Base-by-base conservation (phyloP, 352 stramenopile genomes). In the Globisporangium iwayamae region DNA sequence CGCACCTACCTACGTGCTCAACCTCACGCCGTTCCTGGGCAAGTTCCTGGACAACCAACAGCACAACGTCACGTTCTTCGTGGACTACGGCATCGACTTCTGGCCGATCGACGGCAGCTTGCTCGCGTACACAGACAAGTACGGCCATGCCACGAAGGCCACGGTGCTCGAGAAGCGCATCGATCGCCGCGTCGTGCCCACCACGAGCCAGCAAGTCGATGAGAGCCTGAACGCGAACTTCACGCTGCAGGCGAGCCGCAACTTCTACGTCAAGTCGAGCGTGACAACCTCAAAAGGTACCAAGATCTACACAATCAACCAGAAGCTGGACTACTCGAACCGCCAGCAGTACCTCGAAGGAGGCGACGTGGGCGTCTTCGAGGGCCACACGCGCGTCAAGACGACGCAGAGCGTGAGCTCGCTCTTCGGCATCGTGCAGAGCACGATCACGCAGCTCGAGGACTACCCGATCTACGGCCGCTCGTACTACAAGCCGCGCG, bases 91-190 rank as follows among this genome's bases (percentile, higher is more conserved):
- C 38, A 69, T 84, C n/a, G 76, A 83, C 53, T 89, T 88, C 58
- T 91, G 82, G 82, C 68, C 81, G 38, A 84, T 87, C 50, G 79
- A 87, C 54, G 82, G 76, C 22, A 91, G 85, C 51, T 56, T 91
- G 30, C 61, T 91, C 43, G 67, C 83, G 16, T 91, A 81, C 63
- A 58, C 79, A 39, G 82, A 89, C 60, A 56, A 62, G 8, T 34
- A 56, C 34, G 76, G 78, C 50, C 68, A 57, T 11, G 70, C 66
- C n/a, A 91, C 79, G 11, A 53, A 67, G 9, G 78, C 74, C 4
- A 56, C 65, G 41, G 61, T 85, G 41, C 62, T 89, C 2, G 50
- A 71, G 43, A 69, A 85, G 59, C 61, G 60, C n/a, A 53, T 85
- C 14, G 58, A 68, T 3, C 30, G 68, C 45, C 55, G 67, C 36